A percentile compares a stretch with the other conserved stretches of the same genome.
Evolutionary conservation across 768 basidiomycete genomes (phyloP).

Genomic region (Cyathus striatus): DNA sequence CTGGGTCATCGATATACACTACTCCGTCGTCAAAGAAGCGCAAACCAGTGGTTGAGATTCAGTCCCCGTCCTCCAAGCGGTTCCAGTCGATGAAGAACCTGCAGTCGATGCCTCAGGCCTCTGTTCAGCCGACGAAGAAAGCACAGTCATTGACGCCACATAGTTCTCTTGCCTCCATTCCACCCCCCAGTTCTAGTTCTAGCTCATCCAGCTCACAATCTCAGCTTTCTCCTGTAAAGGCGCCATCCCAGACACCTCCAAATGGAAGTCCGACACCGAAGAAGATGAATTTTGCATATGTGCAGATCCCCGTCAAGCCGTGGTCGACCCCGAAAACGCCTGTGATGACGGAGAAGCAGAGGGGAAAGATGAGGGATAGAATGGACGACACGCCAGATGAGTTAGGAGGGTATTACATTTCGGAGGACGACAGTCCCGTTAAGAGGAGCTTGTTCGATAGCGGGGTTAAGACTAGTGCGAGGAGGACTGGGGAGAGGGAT

Average conservation of each 20-base stretch:
- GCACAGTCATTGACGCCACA: too few relatives aligned
- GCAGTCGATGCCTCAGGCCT: too few relatives aligned
- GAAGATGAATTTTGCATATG: slow-evolving; percentile 36
- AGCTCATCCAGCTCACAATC: background rate
- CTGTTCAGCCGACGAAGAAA: too few relatives aligned
- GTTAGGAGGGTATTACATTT: slow-evolving; percentile 57
- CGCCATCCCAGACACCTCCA: background rate
- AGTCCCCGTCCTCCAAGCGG: slow-evolving; percentile 65
- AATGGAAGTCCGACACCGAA: slow-evolving; percentile 24
- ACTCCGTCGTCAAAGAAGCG: slow-evolving; percentile 54
- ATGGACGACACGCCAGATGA: slow-evolving; percentile 32
- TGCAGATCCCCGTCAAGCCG: slow-evolving; percentile 39
- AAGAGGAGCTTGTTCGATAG: slow-evolving; percentile 21
- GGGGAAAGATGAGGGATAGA: background rate
- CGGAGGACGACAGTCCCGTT: slow-evolving; percentile 37
- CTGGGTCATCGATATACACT: slow-evolving; percentile 16
- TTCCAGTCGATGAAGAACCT: slow-evolving; percentile 25
- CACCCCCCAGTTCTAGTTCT: background rate
- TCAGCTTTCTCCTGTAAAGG: background rate
- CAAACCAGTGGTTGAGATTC: slow-evolving; percentile 53
- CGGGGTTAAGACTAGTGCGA: slow-evolving; percentile 42
- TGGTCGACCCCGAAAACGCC: slow-evolving; percentile 21
- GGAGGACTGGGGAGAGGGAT: slow-evolving; percentile 70
- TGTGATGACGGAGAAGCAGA: background rate
- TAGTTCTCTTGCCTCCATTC: too few relatives aligned